Evolutionary conservation across 495 filamentous ascomycete species (phyloP), one percentile per base, ranked within the genome.

Genomic region (Tuber melanosporum): DNA sequence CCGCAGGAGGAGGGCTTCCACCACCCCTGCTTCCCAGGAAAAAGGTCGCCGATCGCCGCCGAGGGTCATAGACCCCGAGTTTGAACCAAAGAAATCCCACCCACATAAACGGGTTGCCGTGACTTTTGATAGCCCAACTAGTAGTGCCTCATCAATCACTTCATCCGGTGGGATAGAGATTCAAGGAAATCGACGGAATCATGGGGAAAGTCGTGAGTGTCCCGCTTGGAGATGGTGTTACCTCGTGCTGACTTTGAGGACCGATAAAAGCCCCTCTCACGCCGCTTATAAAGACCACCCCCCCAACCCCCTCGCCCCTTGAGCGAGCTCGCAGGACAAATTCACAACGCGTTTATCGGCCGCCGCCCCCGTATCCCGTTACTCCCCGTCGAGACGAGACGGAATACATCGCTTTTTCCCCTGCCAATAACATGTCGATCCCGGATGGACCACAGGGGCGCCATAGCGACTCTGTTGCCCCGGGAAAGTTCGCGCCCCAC

Each of bases 221-320:
- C n/a, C 20, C 17, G 17, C 14, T 10, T 17, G 2, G 5, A 26
- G 0, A 19, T 17, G 57, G 22, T 17, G 2, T 44, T 32, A 32
- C 15, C 19, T 46, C 57, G 57, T 66, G 57, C 57, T 66, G 4
- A 66, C 57, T 36, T 36, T 66, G 8, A 6, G 3, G 12, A 15
- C 57, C 32, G 17, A 66, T 66, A 15, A 10, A 36, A 82, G 74
- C 47, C 19, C 57, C 80, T 17, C 81, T 57, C 49, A 82, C 77
- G 20, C 80, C 79, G 14, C 32, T 82, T 26, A 82, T 82, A 57
- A 82, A 72, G 7, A 74, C 80, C 1, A 82, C 80, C 0, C 80
- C 80, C 1, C 80, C 80, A 14, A 82, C 80, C 0, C 80, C 80
- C 9, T 82, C 80, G 20, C 80, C 80, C 4, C 71, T 82, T 41